Percentiles rank a stretch among this genome's conserved stretches.
Evolutionary conservation across 2,329 filamentous ascomycete genomes (phyloP).

Genomic region (Chrysosporium queenslandicum): DNA sequence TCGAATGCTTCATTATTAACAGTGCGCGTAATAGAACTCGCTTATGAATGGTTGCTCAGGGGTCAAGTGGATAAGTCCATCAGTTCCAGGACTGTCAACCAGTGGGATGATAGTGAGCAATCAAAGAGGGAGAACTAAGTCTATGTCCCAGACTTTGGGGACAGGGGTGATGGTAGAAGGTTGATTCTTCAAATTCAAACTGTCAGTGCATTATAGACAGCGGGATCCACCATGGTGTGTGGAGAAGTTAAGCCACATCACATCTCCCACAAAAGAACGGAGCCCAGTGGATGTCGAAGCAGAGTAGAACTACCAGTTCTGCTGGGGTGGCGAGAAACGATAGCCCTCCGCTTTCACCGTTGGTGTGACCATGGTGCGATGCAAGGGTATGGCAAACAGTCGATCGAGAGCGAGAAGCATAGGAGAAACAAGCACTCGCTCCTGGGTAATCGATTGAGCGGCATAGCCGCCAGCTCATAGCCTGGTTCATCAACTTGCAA

Average conservation of each 20-base stretch:
- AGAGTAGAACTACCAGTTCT: neutral
- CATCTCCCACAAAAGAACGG: neutral
- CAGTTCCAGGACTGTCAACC: neutral
- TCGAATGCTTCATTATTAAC: neutral
- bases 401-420: neutral
- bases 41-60: neutral
- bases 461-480: neutral
- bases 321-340: neutral
- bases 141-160: neutral
- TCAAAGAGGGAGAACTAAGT: neutral
- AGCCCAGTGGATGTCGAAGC: too few relatives aligned
- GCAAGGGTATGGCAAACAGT: neutral
- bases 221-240: neutral
- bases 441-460: neutral
- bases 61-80: neutral
- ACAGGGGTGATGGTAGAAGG: neutral
- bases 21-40: neutral
- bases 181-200: neutral
- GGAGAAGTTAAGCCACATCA: neutral
- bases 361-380: neutral
- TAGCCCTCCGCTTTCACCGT: neutral
- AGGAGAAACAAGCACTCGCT: neutral
- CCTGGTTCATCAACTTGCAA: neutral
- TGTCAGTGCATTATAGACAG: neutral
- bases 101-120: neutral